Evolutionary conservation across 129 eudicot species (phyloP).

Genomic region (Oenanthe sinensis): DNA sequence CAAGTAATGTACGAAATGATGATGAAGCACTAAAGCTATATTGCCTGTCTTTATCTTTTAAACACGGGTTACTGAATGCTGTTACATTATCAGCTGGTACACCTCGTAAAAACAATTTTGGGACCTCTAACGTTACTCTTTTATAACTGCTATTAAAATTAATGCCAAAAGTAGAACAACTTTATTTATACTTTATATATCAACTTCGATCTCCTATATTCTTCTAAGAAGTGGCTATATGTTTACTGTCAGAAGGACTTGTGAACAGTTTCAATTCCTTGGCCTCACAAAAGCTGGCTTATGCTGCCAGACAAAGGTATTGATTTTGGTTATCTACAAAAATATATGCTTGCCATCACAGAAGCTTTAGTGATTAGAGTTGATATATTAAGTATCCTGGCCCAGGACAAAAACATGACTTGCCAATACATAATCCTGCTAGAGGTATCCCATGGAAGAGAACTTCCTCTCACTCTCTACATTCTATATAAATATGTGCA

Average conservation of each 20-base stretch:
- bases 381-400: neutral
- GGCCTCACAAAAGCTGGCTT: neutral
- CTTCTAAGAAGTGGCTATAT: neutral
- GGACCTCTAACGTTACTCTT: neutral
- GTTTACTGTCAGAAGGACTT: neutral
- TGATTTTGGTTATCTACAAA: neutral
- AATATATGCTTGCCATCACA: conserved; percentile 1
- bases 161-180: neutral
- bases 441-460: neutral
- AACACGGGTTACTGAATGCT: neutral
- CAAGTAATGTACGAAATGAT: neutral
- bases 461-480: neutral
- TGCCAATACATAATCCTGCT: conserved; percentile 8
- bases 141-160: neutral
- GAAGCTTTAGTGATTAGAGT: neutral
- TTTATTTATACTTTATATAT: neutral
- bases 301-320: neutral
- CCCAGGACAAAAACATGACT: conserved; percentile 1
- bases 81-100: neutral
- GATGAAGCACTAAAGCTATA: neutral
- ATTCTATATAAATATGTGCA: neutral
- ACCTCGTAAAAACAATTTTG: neutral
- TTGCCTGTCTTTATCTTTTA: too few species aligned
- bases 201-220: neutral
- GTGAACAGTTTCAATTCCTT: conserved; percentile 1